These are phyloP conservation scores for Penicillium paradoxum DNA, from an alignment of 495 filamentous ascomycete genomes.

Conservation along the genomic window DNA sequence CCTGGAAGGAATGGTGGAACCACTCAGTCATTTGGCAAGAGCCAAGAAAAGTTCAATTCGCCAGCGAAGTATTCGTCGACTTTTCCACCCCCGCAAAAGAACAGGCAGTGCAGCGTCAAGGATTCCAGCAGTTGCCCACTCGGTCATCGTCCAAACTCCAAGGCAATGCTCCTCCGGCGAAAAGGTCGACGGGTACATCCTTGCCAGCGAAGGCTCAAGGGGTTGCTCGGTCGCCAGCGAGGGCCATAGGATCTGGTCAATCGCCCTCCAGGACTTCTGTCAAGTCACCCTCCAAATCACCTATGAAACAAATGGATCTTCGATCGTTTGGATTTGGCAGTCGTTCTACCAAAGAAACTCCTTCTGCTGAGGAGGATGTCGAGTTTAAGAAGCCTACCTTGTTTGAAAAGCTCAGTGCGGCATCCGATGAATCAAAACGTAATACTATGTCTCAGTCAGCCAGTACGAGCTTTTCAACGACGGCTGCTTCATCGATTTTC, in stretches of 20 bases:
- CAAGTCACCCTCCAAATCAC: neutral
- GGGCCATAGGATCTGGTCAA: neutral
- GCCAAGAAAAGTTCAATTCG: neutral
- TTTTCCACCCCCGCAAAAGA: neutral
- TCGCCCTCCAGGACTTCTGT: neutral
- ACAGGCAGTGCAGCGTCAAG: neutral
- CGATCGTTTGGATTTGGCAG: neutral
- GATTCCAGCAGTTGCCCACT: neutral
- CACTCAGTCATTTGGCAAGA: neutral
- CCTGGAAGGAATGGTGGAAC: neutral
- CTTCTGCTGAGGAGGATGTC: neutral
- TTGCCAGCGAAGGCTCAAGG: neutral
- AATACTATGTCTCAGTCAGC: neutral
- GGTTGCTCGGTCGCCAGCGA: neutral
- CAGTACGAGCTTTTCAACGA: conserved; percentile 27
- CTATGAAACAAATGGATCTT: conserved; percentile 1
- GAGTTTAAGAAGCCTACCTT: conserved; percentile 6
- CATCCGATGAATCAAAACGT: neutral
- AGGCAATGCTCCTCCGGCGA: neutral
- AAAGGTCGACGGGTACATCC: neutral
- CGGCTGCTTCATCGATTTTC: conserved; percentile 14
- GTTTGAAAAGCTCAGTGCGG: neutral
- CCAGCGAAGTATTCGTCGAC: neutral
- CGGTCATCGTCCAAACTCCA: neutral
- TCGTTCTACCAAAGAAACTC: neutral